phyloP scores from a whole-genome alignment of 768 basidiomycete genomes.

The Trametes meyenii region DNA sequence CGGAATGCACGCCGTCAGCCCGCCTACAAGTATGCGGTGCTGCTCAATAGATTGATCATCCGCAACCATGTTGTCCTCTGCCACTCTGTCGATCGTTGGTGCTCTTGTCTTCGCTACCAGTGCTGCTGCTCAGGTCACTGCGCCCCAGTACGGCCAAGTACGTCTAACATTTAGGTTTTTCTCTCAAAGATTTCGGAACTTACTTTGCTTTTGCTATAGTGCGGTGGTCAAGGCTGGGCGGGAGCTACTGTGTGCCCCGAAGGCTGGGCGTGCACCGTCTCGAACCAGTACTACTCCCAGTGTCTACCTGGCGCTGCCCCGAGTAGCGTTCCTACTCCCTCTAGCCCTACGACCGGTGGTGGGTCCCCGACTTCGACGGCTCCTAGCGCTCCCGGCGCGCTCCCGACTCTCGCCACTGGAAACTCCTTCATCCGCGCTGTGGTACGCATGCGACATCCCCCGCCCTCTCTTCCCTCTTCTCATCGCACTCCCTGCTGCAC shows the following conservation, averaged over 20 bases:
- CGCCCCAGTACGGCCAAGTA: slow-evolving; percentile 34
- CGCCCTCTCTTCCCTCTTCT: neutral
- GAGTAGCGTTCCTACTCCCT: slow-evolving; percentile 24
- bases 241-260: slow-evolving; percentile 52
- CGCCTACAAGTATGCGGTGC: slow-evolving; percentile 1
- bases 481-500: neutral
- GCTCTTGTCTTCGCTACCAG: slow-evolving; percentile 23
- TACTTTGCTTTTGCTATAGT: slow-evolving; percentile 35
- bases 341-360: slow-evolving; percentile 20
- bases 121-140: slow-evolving; percentile 27
- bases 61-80: slow-evolving; percentile 19
- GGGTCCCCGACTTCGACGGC: slow-evolving; percentile 26
- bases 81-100: slow-evolving; percentile 21
- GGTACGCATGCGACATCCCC: slow-evolving; percentile 35
- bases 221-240: slow-evolving; percentile 54
- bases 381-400: slow-evolving; percentile 30
- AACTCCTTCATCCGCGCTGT: slow-evolving; percentile 62
- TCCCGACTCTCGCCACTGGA: slow-evolving; percentile 49
- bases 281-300: slow-evolving; percentile 55
- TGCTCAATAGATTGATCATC: neutral
- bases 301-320: slow-evolving; percentile 50
- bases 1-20: neutral
- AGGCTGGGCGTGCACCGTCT: slow-evolving; percentile 48
- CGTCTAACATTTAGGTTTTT: neutral
- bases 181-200: neutral